Base-by-base conservation (phyloP, 768 basidiomycete genomes). In the Tricholoma matsutake region DNA sequence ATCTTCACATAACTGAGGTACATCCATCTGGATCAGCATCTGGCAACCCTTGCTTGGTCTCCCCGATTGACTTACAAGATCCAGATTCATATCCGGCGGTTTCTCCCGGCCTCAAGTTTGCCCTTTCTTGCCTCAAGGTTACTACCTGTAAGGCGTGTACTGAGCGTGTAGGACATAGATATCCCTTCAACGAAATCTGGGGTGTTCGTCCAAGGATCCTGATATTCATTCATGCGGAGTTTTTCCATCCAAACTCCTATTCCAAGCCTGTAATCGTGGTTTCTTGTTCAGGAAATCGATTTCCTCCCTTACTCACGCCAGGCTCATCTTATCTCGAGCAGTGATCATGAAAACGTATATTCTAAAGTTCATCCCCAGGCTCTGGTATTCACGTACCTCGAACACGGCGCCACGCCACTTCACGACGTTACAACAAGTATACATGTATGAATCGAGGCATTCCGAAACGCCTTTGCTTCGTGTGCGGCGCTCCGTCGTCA, bases 171-270 rank as follows among this genome's bases (percentile, higher is more conserved):
- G 22, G 22, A 25, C 22, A 25, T n/a, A n/a, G n/a, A n/a, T 25
- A 25, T 25, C 22, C 62, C 66, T 62, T 60, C 62, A 61, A 56
- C 64, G 67, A 69, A 67, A 71, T 76, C 68, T 75, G 74, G 74
- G 76, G 73, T 73, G 65, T 69, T 72, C 65, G 64, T 65, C 62
- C 54, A 61, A 65, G 61, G 53, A 51, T 51, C 25, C 28, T 29
- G 51, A 53, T 53, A 31, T 20, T 18, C 6, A 34, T 20, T 54
- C 37, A 58, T 35, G 53, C 28, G 57, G 65, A 61, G 59, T 51
- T 54, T 54, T 62, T 54, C n/a, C 25, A 49, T 39, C 47, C 43
- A 59, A 58, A 32, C 25, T 32, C 13, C 37, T 34, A 39, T 41
- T 25, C 3, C 22, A 3, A 3, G 22, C 22, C 22, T 25, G 22